phyloP scores from a whole-genome alignment of 805 yeast species.

The Lachancea nothofagi region DNA sequence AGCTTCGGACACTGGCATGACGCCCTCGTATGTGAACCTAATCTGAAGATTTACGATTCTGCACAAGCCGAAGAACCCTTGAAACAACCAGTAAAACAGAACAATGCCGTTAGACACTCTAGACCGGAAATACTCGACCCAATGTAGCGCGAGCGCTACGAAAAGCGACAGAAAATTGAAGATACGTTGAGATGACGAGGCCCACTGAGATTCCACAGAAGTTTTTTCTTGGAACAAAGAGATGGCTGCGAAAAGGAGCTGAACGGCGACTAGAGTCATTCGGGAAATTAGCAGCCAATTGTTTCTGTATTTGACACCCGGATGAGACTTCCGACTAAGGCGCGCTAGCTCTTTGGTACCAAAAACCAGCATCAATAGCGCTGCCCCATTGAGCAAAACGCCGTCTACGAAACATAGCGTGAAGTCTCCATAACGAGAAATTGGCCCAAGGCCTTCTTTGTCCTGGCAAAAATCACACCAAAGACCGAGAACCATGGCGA shows the following conservation, averaged over 20 bases:
- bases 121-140: conserved; percentile 64
- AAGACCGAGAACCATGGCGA: background rate
- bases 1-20: conserved; percentile 23
- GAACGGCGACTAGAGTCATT: conserved; percentile 31
- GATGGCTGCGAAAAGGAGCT: conserved; percentile 28
- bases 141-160: conserved; percentile 55
- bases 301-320: conserved; percentile 34
- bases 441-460: conserved; percentile 40
- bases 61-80: conserved; percentile 42
- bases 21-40: conserved; percentile 31
- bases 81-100: conserved; percentile 70
- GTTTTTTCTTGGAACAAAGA: conserved; percentile 14
- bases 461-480: conserved; percentile 26
- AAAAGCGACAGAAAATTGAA: conserved; percentile 37
- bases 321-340: conserved; percentile 21
- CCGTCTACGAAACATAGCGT: conserved; percentile 60
- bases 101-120: conserved; percentile 61
- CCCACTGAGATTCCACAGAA: conserved; percentile 18
- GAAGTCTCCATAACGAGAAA: conserved; percentile 46
- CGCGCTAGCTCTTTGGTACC: conserved; percentile 38
- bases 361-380: conserved; percentile 38
- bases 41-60: conserved; percentile 38
- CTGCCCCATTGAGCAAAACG: conserved; percentile 38
- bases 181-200: conserved; percentile 17
- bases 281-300: conserved; percentile 36